A percentile compares a stretch with the other conserved stretches of the same genome.
phyloP scores from a whole-genome alignment of 83 land plant genomes.

The Diphasiastrum complanatum region DNA sequence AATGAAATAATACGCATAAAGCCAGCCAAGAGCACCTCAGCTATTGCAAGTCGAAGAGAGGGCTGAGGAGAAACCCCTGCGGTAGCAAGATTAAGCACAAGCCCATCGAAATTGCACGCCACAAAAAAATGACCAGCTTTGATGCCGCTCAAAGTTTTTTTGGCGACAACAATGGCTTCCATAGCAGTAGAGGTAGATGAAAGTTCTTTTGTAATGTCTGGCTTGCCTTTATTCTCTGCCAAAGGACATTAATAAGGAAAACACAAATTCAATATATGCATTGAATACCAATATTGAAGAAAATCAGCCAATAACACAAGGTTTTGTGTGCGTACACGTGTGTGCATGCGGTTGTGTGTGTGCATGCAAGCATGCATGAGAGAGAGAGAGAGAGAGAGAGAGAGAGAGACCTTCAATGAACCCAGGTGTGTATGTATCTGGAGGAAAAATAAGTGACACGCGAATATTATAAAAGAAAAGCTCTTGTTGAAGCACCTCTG shows the following conservation, averaged over 20 bases:
- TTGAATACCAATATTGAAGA: no score
- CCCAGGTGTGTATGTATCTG: conserved; percentile 93
- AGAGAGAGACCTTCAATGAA: conserved; percentile 54
- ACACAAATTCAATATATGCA: no score
- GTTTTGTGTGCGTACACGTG: no score
- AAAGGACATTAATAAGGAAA: no score
- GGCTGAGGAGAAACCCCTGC: conserved; percentile 85
- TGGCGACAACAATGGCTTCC: conserved; percentile 77
- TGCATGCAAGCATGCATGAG: no score
- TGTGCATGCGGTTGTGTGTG: no score
- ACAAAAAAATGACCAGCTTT: conserved; percentile 57
- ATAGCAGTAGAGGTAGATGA: conserved; percentile 48
- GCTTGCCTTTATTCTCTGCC: conserved; percentile 47
- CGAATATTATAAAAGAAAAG: conserved; percentile 57
- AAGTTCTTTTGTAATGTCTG: conserved; percentile 60
- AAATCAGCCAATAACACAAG: no score
- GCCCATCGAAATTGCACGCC: conserved; percentile 74
- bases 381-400: not conserved
- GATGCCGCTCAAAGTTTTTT: conserved; percentile 58
- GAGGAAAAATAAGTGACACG: conserved; percentile 83
- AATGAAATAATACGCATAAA: conserved; percentile 47
- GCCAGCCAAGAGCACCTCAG: conserved; percentile 53
- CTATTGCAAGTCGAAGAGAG: conserved; percentile 51
- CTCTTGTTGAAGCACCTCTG: conserved; percentile 90
- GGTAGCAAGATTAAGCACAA: conserved; percentile 52